A percentile compares a stretch with the other conserved stretches of the same genome.
Conservation (phyloP, 352 stramenopile species). For the Phytophthora uliginosa region DNA sequence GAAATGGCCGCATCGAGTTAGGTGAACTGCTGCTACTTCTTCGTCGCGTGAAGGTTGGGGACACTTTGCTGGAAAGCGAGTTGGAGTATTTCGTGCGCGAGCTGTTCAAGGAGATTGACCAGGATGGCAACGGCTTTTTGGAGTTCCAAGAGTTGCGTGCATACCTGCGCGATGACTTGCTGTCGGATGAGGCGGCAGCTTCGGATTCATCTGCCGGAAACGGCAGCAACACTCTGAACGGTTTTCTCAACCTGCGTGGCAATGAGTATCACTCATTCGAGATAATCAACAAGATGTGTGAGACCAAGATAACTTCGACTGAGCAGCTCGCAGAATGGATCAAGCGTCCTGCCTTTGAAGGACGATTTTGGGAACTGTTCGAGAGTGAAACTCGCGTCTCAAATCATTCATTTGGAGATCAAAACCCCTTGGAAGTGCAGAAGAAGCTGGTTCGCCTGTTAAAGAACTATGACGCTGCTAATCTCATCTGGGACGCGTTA, state of each 20-base stretch:
- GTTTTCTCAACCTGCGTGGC: slow-evolving; percentile 72
- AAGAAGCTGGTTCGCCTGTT: slow-evolving; percentile 81
- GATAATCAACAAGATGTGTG: slow-evolving; percentile 67
- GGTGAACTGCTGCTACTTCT: slow-evolving; percentile 72
- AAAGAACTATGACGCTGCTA: slow-evolving; percentile 77
- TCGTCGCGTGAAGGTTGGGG: slow-evolving; percentile 71
- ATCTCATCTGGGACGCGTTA: slow-evolving; percentile 69
- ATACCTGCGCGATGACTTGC: slow-evolving; percentile 64
- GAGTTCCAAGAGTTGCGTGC: slow-evolving; percentile 97
- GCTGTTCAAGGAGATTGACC: slow-evolving; percentile 94
- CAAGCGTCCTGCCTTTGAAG: slow-evolving; percentile 51
- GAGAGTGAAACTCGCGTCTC: slow-evolving; percentile 59
- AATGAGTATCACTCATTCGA: slow-evolving; percentile 77
- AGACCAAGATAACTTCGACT: slow-evolving; percentile 59
- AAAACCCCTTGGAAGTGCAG: slow-evolving; percentile 68
- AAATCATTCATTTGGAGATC: slow-evolving; percentile 48
- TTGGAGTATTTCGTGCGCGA: slow-evolving; percentile 72
- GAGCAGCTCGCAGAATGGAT: slow-evolving; percentile 64
- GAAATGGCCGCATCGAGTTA: slow-evolving; percentile 73
- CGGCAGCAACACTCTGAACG: slow-evolving; percentile 58
- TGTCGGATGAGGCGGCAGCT: slow-evolving; percentile 39
- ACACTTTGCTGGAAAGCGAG: slow-evolving; percentile 71
- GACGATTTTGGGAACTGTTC: slow-evolving; percentile 74
- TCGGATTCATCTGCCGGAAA: slow-evolving; percentile 27
- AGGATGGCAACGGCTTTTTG: slow-evolving; percentile 91